Percentiles rank a stretch among this genome's conserved stretches.
Conservation (phyloP, 2,329 filamentous ascomycete genomes). For the Fusarium subtropicale region DNA sequence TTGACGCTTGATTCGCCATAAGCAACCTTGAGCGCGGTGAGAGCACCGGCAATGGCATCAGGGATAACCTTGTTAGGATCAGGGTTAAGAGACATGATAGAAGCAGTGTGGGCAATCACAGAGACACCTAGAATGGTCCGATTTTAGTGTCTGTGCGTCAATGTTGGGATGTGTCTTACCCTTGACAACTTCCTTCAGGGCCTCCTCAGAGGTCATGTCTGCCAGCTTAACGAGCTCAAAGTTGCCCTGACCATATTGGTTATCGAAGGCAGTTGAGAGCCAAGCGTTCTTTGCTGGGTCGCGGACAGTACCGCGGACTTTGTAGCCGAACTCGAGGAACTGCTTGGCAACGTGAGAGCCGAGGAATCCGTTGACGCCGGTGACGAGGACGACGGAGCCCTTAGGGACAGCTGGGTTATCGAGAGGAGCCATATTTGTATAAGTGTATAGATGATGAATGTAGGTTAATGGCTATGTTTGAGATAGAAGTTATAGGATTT, state of each 20-base stretch:
- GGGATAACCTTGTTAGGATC: slow-evolving; percentile 57
- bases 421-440: slow-evolving; percentile 22
- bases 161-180: neutral
- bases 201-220: slow-evolving; percentile 49
- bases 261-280: slow-evolving; percentile 47
- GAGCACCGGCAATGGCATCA: slow-evolving; percentile 44
- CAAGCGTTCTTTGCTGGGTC: slow-evolving; percentile 50
- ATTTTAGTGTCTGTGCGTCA: rapidly evolving
- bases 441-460: neutral
- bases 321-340: slow-evolving; percentile 55
- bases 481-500: neutral
- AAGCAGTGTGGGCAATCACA: slow-evolving; percentile 55
- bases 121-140: slow-evolving; percentile 23
- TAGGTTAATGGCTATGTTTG: neutral
- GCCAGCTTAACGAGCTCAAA: slow-evolving; percentile 52
- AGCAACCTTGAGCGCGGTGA: slow-evolving; percentile 52
- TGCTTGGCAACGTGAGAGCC: slow-evolving; percentile 56
- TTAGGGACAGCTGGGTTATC: slow-evolving; percentile 38
- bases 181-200: slow-evolving; percentile 47
- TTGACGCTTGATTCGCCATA: slow-evolving; percentile 51
- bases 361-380: slow-evolving; percentile 57
- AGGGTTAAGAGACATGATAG: slow-evolving; percentile 49
- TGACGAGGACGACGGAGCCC: slow-evolving; percentile 55
- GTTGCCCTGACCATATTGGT: slow-evolving; percentile 49
- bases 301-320: slow-evolving; percentile 59